Conservation (phyloP, 2,329 filamentous ascomycete genomes). For the Aspergillus sergii region DNA sequence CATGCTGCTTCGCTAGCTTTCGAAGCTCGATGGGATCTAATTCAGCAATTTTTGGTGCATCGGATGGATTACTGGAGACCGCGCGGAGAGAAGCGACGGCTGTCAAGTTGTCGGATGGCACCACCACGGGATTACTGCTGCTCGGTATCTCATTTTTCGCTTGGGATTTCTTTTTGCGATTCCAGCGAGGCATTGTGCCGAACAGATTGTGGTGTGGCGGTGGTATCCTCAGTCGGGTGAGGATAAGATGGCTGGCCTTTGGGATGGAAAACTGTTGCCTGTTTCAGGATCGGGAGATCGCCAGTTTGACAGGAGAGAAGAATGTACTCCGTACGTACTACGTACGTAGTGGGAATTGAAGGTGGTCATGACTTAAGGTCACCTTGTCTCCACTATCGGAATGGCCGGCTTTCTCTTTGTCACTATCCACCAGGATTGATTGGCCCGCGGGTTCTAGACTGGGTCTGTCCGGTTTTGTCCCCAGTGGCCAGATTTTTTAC, state of each 20-base stretch:
- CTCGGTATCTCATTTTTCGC: constrained; percentile 14
- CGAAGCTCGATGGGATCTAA: constrained; percentile 66
- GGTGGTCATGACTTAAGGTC: constrained; percentile 2
- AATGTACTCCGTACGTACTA: not conserved
- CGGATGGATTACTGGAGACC: constrained; percentile 17
- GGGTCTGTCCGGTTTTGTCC: not conserved
- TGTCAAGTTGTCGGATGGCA: constrained; percentile 8
- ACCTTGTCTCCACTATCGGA: constrained; percentile 1
- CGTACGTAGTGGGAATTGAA: not conserved
- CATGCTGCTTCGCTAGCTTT: constrained; percentile 71
- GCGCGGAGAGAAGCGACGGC: constrained; percentile 21
- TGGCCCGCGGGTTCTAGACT: not conserved
- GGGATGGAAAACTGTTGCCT: not conserved
- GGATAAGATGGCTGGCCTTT: not conserved
- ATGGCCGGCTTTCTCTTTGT: constrained; percentile 1
- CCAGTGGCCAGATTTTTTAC: not conserved
- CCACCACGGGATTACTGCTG: constrained; percentile 5
- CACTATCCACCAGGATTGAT: not conserved
- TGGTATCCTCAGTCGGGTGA: not conserved
- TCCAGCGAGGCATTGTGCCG: constrained; percentile 26
- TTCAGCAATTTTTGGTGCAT: constrained; percentile 7
- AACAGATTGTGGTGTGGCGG: not conserved
- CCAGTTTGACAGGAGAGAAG: not conserved
- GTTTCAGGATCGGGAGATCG: not conserved
- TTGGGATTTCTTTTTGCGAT: constrained; percentile 20